Evolutionary conservation across 73 alveolate genomes (phyloP).

Genomic region (Tetrahymena malaccensis): DNA sequence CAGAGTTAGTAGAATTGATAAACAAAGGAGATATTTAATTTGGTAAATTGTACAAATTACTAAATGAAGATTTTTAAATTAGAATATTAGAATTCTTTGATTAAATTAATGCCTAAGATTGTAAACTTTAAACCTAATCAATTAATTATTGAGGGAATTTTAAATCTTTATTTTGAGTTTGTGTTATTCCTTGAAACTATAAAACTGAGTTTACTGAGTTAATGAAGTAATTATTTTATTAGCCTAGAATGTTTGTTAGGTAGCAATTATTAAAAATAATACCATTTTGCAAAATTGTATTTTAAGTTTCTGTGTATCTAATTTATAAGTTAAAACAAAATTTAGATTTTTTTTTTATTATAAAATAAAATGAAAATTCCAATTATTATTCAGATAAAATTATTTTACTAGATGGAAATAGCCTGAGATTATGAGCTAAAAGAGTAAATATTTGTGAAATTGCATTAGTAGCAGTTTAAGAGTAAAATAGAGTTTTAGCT

Average conservation of each 20-base stretch:
- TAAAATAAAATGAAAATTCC: too few relatives aligned
- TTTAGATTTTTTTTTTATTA: too few relatives aligned
- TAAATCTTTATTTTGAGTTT: too few relatives aligned
- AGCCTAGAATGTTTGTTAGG: not conserved
- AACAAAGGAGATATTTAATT: not conserved
- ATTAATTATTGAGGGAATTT: not conserved
- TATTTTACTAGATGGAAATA: not conserved
- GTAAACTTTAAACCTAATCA: not conserved
- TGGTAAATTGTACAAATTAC: not conserved
- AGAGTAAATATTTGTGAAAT: not conserved
- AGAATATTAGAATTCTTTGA: not conserved
- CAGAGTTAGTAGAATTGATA: not conserved
- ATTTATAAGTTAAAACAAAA: too few relatives aligned
- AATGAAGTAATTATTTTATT: too few relatives aligned
- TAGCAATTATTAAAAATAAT: too few relatives aligned
- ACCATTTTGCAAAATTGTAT: not conserved
- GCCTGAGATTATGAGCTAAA: not conserved
- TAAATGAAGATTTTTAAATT: not conserved
- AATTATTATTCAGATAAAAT: too few relatives aligned
- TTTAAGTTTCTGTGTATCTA: not conserved
- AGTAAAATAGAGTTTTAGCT: not conserved
- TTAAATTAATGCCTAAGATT: not conserved
- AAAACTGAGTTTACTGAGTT: not conserved
- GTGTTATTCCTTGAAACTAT: too few relatives aligned
- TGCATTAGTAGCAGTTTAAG: not conserved